A percentile compares a stretch with the other conserved stretches of the same genome.
These are phyloP conservation scores for Populus alba DNA, from an alignment of 345 rosid species.

Conservation along the genomic window DNA sequence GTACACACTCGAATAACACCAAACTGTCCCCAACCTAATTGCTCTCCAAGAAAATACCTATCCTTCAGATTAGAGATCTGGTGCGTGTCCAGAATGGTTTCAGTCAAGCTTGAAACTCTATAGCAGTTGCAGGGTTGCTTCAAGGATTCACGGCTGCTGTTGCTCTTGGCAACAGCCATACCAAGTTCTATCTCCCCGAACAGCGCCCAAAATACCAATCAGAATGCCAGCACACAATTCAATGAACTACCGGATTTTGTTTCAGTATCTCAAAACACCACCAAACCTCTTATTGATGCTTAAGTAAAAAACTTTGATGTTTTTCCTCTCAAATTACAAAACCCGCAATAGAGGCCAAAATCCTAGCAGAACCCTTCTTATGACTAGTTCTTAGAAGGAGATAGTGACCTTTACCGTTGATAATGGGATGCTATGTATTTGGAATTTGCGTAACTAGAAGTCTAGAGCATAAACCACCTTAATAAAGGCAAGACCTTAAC, in stretches of 20 bases:
- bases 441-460: neutral
- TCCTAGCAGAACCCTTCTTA: constrained; percentile 17
- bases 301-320: constrained; percentile 4
- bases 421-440: neutral
- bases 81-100: constrained; percentile 46
- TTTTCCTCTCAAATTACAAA: constrained; percentile 6
- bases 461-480: constrained; percentile 1
- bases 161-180: constrained; percentile 56
- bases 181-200: constrained; percentile 26
- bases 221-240: neutral
- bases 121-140: constrained; percentile 43
- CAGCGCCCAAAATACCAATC: constrained; percentile 5
- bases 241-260: neutral
- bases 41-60: constrained; percentile 45
- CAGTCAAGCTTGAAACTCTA: constrained; percentile 37
- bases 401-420: constrained; percentile 5
- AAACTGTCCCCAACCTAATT: constrained; percentile 73
- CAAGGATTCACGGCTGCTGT: constrained; percentile 31
- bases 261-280: neutral
- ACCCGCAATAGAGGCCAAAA: constrained; percentile 20
- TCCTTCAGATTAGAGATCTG: constrained; percentile 51
- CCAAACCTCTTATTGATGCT: neutral
- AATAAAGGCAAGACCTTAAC: constrained; percentile 6
- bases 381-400: constrained; percentile 12
- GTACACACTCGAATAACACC: constrained; percentile 64